Percentiles rank a stretch among this genome's conserved stretches.
Conservation (phyloP, 2,329 filamentous ascomycete species). For the Penicillium sp. region DNA sequence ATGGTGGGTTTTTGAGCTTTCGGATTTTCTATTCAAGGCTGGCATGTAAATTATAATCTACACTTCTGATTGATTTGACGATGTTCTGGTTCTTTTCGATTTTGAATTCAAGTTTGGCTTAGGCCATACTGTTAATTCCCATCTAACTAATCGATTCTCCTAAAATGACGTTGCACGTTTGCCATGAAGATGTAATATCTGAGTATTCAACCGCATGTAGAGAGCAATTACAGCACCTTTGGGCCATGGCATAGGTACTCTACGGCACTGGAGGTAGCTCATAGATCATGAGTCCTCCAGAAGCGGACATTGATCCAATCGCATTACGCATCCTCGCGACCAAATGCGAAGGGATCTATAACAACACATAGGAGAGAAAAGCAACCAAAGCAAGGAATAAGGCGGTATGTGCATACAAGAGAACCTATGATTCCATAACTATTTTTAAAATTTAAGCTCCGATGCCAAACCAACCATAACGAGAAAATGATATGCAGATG, state of each 20-base stretch:
- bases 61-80: not conserved
- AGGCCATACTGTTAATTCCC: not conserved
- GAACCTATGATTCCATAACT: not conserved
- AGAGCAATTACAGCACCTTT: not conserved
- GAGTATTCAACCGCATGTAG: not conserved
- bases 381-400: no score
- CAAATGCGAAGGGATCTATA: not conserved
- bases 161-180: not conserved
- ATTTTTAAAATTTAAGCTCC: not conserved
- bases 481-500: not conserved
- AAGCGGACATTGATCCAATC: no score
- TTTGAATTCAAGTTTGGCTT: not conserved
- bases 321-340: not conserved
- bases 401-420: not conserved
- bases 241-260: no score
- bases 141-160: not conserved
- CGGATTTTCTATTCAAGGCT: not conserved
- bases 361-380: not conserved
- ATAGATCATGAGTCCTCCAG: no score
- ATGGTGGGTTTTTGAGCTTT: constrained; percentile 6
- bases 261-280: no score
- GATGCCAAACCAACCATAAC: not conserved
- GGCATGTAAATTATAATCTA: not conserved
- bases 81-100: not conserved
- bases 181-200: not conserved